A percentile compares a stretch with the other conserved stretches of the same genome.
Conservation (phyloP, 805 yeast species). For the Wickerhamiella domercqiae region DNA sequence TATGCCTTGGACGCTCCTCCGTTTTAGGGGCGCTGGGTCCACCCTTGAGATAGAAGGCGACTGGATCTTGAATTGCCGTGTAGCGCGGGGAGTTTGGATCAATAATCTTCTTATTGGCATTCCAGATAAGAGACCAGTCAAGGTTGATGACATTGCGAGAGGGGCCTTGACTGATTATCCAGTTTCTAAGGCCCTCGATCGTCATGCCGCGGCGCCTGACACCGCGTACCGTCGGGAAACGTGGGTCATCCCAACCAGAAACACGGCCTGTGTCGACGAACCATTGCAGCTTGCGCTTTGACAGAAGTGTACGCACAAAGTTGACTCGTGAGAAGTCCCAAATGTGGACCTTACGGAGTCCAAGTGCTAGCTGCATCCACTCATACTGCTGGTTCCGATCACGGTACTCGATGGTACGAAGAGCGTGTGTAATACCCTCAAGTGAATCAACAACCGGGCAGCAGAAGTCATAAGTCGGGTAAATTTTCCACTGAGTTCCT, state of each 20-base stretch:
- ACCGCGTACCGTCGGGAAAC: slow-evolving; percentile 99
- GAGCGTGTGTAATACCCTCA: slow-evolving; percentile 96
- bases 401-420: slow-evolving; percentile 96
- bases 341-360: slow-evolving; percentile 77
- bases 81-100: slow-evolving; percentile 96
- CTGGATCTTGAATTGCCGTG: slow-evolving; percentile 61
- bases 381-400: slow-evolving; percentile 97
- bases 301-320: slow-evolving; percentile 85
- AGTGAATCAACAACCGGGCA: slow-evolving; percentile 89
- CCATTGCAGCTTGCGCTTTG: slow-evolving; percentile 98
- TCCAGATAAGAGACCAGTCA: slow-evolving; percentile 98
- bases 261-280: slow-evolving; percentile 87
- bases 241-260: slow-evolving; percentile 94
- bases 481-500: slow-evolving; percentile 82
- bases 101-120: slow-evolving; percentile 88
- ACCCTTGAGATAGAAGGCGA: slow-evolving; percentile 43
- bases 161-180: slow-evolving; percentile 92
- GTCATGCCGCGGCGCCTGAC: slow-evolving; percentile 99
- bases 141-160: slow-evolving; percentile 91
- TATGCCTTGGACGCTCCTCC: slow-evolving; percentile 82
- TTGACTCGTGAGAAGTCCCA: slow-evolving; percentile 98
- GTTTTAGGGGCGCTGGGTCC: slow-evolving; percentile 49
- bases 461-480: slow-evolving; percentile 98
- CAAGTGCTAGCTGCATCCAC: slow-evolving; percentile 75
- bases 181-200: slow-evolving; percentile 90